Percentiles rank a stretch among this genome's conserved stretches.
phyloP scores from a whole-genome alignment of 257 asterid genomes.

The Paraleonurus japonicus region DNA sequence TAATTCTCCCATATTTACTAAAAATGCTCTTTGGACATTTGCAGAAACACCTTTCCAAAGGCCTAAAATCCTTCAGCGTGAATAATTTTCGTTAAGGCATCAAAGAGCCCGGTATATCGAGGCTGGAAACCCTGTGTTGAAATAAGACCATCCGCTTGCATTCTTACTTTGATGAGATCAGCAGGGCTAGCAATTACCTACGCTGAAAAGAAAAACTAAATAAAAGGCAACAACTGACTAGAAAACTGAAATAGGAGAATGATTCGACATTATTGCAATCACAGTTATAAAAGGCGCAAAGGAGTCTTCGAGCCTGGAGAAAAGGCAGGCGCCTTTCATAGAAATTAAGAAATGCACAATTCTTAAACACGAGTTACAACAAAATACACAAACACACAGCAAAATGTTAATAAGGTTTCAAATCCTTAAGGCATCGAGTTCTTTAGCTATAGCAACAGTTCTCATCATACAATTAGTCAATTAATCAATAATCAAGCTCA shows the following conservation, averaged over 20 bases:
- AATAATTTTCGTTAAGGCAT: slow-evolving; percentile 66
- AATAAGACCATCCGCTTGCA: slow-evolving; percentile 76
- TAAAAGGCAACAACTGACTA: slow-evolving; percentile 16
- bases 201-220: slow-evolving; percentile 29
- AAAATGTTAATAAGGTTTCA: neutral
- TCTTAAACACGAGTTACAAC: neutral
- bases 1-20: slow-evolving; percentile 92
- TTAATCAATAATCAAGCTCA: neutral
- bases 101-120: slow-evolving; percentile 57
- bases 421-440: neutral
- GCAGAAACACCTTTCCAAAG: slow-evolving; percentile 85
- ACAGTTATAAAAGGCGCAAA: neutral
- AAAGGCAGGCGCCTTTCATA: neutral
- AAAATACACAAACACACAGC: neutral
- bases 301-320: neutral
- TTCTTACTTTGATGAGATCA: slow-evolving; percentile 86
- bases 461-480: neutral
- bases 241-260: slow-evolving; percentile 13
- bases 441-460: neutral
- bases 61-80: slow-evolving; percentile 59
- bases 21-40: slow-evolving; percentile 76
- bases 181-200: slow-evolving; percentile 94
- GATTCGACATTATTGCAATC: neutral
- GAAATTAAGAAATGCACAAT: neutral
- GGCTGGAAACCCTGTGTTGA: slow-evolving; percentile 50